phyloP scores from a whole-genome alignment of 164 flowering plant genomes.

The Nymphaea colorata region DNA sequence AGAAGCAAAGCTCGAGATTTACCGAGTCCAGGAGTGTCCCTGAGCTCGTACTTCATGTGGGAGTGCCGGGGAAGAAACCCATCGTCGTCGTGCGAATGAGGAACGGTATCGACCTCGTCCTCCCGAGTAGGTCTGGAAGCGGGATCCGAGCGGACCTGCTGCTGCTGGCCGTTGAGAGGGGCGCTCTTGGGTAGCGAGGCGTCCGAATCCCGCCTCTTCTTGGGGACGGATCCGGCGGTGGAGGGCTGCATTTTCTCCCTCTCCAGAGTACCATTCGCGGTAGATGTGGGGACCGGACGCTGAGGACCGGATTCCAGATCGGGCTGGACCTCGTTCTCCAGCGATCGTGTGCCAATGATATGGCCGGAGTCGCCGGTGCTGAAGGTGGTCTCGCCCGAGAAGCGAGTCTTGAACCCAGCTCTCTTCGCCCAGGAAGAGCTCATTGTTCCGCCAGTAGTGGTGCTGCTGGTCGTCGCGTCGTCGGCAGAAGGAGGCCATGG shows the following conservation, averaged over 20 bases:
- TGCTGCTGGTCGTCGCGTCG: neutral
- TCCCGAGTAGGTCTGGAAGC: slow-evolving; percentile 11
- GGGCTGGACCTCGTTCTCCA: slow-evolving; percentile 9
- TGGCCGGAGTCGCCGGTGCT: slow-evolving; percentile 44
- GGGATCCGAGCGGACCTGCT: slow-evolving; percentile 9
- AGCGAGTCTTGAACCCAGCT: slow-evolving; percentile 74
- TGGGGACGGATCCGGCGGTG: slow-evolving; percentile 22
- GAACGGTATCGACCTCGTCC: slow-evolving; percentile 49
- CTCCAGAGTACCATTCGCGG: slow-evolving; percentile 27
- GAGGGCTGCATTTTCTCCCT: slow-evolving; percentile 11
- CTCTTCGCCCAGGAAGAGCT: slow-evolving; percentile 72
- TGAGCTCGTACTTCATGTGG: slow-evolving; percentile 89
- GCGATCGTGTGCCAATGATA: slow-evolving; percentile 20
- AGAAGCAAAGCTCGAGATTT: slow-evolving; percentile 4
- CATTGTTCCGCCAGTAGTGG: too few relatives aligned
- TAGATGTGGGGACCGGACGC: slow-evolving; percentile 6
- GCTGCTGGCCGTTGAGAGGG: slow-evolving; percentile 13
- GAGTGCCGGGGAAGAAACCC: slow-evolving; percentile 45
- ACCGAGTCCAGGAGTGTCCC: slow-evolving; percentile 97
- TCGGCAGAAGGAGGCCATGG: slow-evolving; percentile 47
- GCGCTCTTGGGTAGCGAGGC: slow-evolving; percentile 5
- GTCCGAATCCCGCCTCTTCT: slow-evolving; percentile 55
- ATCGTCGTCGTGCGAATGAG: slow-evolving; percentile 41
- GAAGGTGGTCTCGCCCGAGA: slow-evolving; percentile 85
- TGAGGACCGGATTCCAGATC: slow-evolving; percentile 65